phyloP scores from a whole-genome alignment of 2,329 filamentous ascomycete genomes.

The Cryphonectria parasitica region DNA sequence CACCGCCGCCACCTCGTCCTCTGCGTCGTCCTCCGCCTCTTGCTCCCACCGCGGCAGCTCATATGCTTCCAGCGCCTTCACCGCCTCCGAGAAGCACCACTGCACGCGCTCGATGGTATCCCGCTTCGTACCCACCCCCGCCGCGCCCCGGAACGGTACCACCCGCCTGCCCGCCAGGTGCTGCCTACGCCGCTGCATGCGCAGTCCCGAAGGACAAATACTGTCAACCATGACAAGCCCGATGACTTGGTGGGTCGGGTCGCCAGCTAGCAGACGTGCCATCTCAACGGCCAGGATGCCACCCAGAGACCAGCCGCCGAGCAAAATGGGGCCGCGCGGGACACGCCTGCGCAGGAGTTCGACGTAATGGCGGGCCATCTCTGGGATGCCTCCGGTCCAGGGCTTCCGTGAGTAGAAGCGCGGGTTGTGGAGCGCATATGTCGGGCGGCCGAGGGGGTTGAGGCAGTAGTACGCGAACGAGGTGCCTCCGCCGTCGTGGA shows the following conservation, averaged over 20 bases:
- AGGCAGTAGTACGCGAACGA: constrained; percentile 62
- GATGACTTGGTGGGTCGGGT: constrained; percentile 44
- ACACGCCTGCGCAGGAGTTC: constrained; percentile 47
- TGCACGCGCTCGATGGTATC: constrained; percentile 38
- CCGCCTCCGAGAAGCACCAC: constrained; percentile 48
- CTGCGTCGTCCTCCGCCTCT: neutral
- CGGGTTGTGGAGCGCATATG: constrained; percentile 61
- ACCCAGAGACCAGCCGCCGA: constrained; percentile 65
- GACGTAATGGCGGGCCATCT: constrained; percentile 59
- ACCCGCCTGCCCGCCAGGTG: constrained; percentile 34
- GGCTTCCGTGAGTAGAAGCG: constrained; percentile 50
- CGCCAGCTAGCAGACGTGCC: constrained; percentile 46
- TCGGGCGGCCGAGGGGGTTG: constrained; percentile 49
- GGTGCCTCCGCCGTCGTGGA: constrained; percentile 66
- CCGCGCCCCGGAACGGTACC: constrained; percentile 35
- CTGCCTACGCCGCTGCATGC: neutral
- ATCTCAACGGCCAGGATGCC: constrained; percentile 57
- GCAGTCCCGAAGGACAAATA: constrained; percentile 40
- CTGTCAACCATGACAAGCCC: constrained; percentile 60
- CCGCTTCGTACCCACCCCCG: constrained; percentile 35
- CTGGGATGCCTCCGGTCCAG: constrained; percentile 56
- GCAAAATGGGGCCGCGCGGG: constrained; percentile 46
- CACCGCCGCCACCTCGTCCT: neutral
- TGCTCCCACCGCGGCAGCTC: constrained; percentile 43
- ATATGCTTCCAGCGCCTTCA: constrained; percentile 47